A percentile compares a stretch with the other conserved stretches of the same genome.
phyloP scores from a whole-genome alignment of 805 yeast genomes.

The Candida jianshihensis region DNA sequence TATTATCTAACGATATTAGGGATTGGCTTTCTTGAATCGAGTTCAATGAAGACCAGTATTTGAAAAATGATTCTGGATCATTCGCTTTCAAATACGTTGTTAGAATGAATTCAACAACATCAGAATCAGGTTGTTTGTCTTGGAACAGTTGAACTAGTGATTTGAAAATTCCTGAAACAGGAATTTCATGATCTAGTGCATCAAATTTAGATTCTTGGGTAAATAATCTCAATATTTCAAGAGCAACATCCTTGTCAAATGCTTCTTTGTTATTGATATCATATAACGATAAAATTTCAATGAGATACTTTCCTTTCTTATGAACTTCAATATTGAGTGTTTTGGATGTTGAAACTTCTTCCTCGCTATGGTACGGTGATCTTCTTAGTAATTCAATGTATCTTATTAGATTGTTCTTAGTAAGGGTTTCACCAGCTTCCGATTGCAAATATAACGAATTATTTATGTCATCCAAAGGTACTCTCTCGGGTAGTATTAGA shows the following conservation, averaged over 20 bases:
- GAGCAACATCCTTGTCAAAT: conserved; percentile 9
- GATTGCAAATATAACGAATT: conserved; percentile 9
- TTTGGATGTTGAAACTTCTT: no score
- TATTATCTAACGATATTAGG: conserved; percentile 12
- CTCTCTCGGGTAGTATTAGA: conserved; percentile 6
- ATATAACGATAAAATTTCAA: conserved; percentile 8
- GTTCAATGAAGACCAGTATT: conserved; percentile 15
- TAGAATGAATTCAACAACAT: conserved; percentile 12
- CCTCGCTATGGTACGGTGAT: no score
- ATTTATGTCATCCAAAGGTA: conserved; percentile 4
- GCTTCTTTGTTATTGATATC: conserved; percentile 6
- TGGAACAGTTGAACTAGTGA: conserved; percentile 10
- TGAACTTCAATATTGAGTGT: no score
- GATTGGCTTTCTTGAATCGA: no score
- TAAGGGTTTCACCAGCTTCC: conserved; percentile 12
- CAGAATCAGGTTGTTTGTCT: conserved; percentile 1
- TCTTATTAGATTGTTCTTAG: no score
- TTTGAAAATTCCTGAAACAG: conserved; percentile 9
- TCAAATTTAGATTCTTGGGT: conserved; percentile 17
- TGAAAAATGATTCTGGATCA: conserved; percentile 10
- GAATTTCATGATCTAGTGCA: conserved; percentile 5
- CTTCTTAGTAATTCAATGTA: no score
- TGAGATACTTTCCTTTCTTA: no score
- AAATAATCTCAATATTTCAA: conserved; percentile 13
- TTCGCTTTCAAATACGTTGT: conserved; percentile 15